Conservation (phyloP, 176 grass and related monocot genomes). For the Triticum aestivum region DNA sequence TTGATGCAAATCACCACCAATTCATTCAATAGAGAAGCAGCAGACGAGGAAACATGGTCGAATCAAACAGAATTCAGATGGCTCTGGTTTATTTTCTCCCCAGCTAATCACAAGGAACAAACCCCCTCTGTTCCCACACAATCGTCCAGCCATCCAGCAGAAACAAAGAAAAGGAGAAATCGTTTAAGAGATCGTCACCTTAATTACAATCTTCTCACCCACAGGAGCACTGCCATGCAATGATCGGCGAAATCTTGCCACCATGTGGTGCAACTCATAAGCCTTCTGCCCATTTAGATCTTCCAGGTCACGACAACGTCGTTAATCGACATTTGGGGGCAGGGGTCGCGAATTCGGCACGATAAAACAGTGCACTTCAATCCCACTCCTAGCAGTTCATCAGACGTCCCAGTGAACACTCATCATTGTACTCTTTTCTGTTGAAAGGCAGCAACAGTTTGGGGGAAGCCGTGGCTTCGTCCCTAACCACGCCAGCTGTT, state of each 20-base stretch:
- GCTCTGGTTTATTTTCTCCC: conserved; percentile 38
- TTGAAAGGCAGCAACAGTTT: neutral
- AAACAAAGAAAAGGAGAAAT: conserved; percentile 27
- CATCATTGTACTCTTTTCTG: conserved; percentile 9
- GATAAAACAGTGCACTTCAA: conserved; percentile 51
- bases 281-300: conserved; percentile 2
- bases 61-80: conserved; percentile 37
- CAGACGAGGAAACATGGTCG: neutral
- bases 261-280: neutral
- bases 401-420: conserved; percentile 14
- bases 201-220: conserved; percentile 48
- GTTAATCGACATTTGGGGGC: conserved; percentile 26
- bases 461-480: neutral
- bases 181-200: conserved; percentile 27
- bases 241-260: conserved; percentile 27
- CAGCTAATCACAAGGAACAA: conserved; percentile 38
- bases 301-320: conserved; percentile 11
- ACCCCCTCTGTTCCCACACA: conserved; percentile 22
- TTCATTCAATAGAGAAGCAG: neutral
- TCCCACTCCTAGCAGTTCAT: conserved; percentile 37
- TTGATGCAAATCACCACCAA: neutral
- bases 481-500: conserved; percentile 83
- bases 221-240: conserved; percentile 15
- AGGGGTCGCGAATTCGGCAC: conserved; percentile 31
- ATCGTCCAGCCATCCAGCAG: conserved; percentile 11